Percentiles rank a stretch among this genome's conserved stretches.
Evolutionary conservation across 352 stramenopile genomes (phyloP).

Genomic region (Phytopythium aichiense): DNA sequence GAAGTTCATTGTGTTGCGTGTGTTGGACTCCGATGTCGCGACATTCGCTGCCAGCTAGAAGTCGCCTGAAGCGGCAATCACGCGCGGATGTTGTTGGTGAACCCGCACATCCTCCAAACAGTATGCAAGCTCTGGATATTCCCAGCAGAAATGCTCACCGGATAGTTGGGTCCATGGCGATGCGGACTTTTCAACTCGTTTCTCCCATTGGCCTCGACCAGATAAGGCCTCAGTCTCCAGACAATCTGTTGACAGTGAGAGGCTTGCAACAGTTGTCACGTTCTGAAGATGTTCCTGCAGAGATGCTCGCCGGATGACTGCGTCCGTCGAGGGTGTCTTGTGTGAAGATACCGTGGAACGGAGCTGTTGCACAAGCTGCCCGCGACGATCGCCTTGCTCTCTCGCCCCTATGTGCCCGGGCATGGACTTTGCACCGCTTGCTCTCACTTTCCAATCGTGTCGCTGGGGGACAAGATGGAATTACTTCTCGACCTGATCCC

Average conservation of each 20-base stretch:
- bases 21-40: not conserved
- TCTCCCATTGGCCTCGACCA: too few relatives aligned
- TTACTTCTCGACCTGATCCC: not conserved
- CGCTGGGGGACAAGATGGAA: not conserved
- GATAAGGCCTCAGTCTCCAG: too few relatives aligned
- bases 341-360: not conserved
- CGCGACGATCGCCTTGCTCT: not conserved
- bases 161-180: too few relatives aligned
- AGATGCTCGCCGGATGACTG: not conserved
- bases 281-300: not conserved
- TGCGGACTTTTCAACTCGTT: too few relatives aligned
- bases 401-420: not conserved
- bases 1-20: not conserved
- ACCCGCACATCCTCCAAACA: too few relatives aligned
- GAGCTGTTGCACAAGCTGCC: not conserved
- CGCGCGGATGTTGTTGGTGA: not conserved
- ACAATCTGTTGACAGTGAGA: not conserved
- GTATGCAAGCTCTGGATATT: not conserved
- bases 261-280: not conserved
- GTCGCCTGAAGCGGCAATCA: not conserved
- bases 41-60: not conserved
- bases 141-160: too few relatives aligned
- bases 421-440: not conserved
- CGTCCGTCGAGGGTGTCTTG: not conserved
- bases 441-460: not conserved